Evolutionary conservation across 2,329 filamentous ascomycete species (phyloP).

Genomic region (Paecilomyces niveus): DNA sequence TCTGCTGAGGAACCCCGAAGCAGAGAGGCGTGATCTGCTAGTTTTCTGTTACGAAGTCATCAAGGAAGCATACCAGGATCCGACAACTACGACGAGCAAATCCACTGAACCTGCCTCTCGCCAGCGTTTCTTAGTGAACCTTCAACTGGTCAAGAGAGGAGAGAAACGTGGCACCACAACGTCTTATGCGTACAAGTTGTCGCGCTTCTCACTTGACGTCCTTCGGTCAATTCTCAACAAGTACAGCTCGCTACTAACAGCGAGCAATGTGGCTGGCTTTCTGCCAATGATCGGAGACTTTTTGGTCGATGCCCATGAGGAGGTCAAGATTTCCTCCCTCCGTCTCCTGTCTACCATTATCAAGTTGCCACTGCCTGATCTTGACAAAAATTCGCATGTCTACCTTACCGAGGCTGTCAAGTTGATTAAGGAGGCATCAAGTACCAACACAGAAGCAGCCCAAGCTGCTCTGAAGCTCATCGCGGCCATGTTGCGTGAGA

Average conservation of each 20-base stretch:
- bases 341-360: constrained; percentile 78
- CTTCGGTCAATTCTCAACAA: constrained; percentile 81
- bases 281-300: constrained; percentile 84
- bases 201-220: constrained; percentile 80
- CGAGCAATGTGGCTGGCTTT: constrained; percentile 75
- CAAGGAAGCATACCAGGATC: constrained; percentile 70
- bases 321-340: constrained; percentile 83
- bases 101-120: constrained; percentile 20
- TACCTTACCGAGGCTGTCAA: constrained; percentile 81
- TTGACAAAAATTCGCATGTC: constrained; percentile 65
- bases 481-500: constrained; percentile 75
- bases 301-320: constrained; percentile 76
- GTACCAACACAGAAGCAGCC: constrained; percentile 73
- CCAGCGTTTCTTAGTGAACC: constrained; percentile 66
- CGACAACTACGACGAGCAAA: constrained; percentile 35
- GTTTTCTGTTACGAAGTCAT: constrained; percentile 94
- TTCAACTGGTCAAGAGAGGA: constrained; percentile 62
- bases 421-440: constrained; percentile 67
- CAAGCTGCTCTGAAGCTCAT: constrained; percentile 87
- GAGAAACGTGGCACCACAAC: constrained; percentile 64
- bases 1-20: constrained; percentile 71
- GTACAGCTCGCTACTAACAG: constrained; percentile 70
- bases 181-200: constrained; percentile 79
- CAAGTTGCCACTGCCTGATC: constrained; percentile 67
- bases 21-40: constrained; percentile 73